phyloP scores from a whole-genome alignment of 139 green algal genomes.

The Chlamydomonas schloesseri region DNA sequence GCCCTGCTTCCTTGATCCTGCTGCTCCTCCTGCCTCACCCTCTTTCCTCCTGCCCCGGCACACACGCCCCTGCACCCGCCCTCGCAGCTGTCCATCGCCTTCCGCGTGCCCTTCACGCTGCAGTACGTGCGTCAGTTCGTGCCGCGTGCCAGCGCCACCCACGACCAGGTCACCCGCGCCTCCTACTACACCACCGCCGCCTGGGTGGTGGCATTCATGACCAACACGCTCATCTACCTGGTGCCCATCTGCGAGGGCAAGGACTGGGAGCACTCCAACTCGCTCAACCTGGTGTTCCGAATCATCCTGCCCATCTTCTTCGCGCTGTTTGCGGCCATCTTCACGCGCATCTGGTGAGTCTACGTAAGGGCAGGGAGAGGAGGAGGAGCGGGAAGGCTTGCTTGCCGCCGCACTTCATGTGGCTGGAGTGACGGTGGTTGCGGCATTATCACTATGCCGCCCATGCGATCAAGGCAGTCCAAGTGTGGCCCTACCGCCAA shows the following conservation, averaged over 20 bases:
- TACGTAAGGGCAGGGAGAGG: no score
- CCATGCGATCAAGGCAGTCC: no score
- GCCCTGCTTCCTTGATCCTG: no score
- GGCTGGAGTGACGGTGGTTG: no score
- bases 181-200: not conserved
- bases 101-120: not conserved
- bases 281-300: constrained; percentile 40
- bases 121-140: constrained; percentile 40
- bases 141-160: not conserved
- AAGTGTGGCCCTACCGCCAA: no score
- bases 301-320: constrained; percentile 49
- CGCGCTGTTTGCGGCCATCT: constrained; percentile 8
- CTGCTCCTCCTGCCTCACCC: not conserved
- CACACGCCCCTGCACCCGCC: not conserved
- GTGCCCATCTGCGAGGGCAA: constrained; percentile 20
- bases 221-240: constrained; percentile 43
- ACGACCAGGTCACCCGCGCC: not conserved
- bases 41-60: no score
- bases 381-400: no score
- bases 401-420: no score
- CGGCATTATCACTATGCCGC: no score
- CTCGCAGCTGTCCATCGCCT: constrained; percentile 8
- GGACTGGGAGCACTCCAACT: not conserved
- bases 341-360: constrained; percentile 15
- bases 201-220: not conserved